Percentiles rank a stretch among this genome's conserved stretches.
phyloP scores from a whole-genome alignment of 345 rosid species.

The Citrus sinensis region DNA sequence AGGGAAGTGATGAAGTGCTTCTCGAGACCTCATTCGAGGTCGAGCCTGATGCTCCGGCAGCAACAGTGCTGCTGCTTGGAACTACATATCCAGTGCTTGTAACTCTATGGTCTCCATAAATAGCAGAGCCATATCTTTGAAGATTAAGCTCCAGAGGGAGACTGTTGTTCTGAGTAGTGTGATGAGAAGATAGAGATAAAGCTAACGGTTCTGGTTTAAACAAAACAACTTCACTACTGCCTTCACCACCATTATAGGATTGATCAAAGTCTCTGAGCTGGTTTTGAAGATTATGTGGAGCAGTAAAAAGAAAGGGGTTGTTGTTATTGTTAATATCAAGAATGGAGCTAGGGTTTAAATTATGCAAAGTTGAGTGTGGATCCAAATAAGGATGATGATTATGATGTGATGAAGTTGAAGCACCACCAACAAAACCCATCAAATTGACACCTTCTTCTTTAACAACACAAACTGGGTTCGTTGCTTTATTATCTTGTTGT shows the following conservation, averaged over 20 bases:
- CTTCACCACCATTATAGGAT: constrained; percentile 26
- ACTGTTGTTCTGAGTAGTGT: constrained; percentile 30
- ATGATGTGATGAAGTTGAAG: constrained; percentile 23
- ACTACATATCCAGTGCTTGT: constrained; percentile 27
- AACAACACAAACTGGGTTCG: constrained; percentile 22
- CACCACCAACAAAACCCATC: constrained; percentile 42
- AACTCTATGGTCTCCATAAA: constrained; percentile 19
- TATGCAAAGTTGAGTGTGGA: constrained; percentile 39
- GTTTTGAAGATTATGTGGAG: constrained; percentile 44
- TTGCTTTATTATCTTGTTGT: background rate
- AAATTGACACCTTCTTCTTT: constrained; percentile 46
- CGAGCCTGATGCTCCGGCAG: constrained; percentile 24
- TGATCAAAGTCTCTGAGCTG: constrained; percentile 41
- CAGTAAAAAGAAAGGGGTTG: constrained; percentile 43
- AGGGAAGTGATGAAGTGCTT: constrained; percentile 42
- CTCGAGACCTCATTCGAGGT: constrained; percentile 44
- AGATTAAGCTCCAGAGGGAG: constrained; percentile 50
- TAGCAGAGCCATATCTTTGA: constrained; percentile 39
- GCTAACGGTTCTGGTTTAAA: constrained; percentile 58
- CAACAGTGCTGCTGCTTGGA: constrained; percentile 25
- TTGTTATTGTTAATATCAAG: constrained; percentile 23
- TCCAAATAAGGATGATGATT: constrained; percentile 41
- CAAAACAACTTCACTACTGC: constrained; percentile 36
- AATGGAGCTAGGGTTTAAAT: constrained; percentile 46
- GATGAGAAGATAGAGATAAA: constrained; percentile 64